A percentile compares a stretch with the other conserved stretches of the same genome.
phyloP scores from a whole-genome alignment of 1,139 yeast genomes.

The Suhomyces coccinellae region DNA sequence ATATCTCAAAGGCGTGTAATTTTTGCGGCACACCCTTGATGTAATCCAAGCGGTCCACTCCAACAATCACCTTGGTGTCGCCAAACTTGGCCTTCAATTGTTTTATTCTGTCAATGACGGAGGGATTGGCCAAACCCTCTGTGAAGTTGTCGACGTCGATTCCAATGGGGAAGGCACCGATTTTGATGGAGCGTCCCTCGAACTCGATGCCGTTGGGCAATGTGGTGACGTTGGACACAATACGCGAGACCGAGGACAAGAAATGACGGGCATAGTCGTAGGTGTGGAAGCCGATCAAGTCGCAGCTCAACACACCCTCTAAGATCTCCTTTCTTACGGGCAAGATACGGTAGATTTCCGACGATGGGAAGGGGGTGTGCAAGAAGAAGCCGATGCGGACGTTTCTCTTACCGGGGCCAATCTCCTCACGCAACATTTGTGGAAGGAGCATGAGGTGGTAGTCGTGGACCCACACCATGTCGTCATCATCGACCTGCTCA shows the following conservation, averaged over 20 bases:
- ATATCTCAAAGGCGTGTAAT: conserved; percentile 91
- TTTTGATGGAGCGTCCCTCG: conserved; percentile 73
- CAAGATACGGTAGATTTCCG: conserved; percentile 91
- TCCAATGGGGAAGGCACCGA: conserved; percentile 98
- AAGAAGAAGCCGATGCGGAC: conserved; percentile 88
- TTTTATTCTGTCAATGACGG: conserved; percentile 64
- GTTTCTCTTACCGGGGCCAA: conserved; percentile 50
- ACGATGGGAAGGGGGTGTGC: conserved; percentile 97
- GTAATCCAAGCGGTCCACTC: conserved; percentile 93
- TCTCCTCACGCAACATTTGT: conserved; percentile 73
- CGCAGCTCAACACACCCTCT: conserved; percentile 90
- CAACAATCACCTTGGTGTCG: conserved; percentile 83
- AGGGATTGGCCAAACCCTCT: conserved; percentile 67
- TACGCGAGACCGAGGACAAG: conserved; percentile 85
- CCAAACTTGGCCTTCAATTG: conserved; percentile 63
- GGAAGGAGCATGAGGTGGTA: conserved; percentile 96
- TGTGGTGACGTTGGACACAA: conserved; percentile 71
- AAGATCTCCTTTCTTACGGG: conserved; percentile 94
- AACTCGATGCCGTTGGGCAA: conserved; percentile 89
- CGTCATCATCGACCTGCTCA: conserved; percentile 73
- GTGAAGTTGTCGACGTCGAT: conserved; percentile 91
- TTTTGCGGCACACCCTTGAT: conserved; percentile 98
- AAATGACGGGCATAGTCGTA: conserved; percentile 99
- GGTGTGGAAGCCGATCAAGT: conserved; percentile 97
- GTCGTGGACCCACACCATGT: conserved; percentile 96